phyloP scores from a whole-genome alignment of 1,284 basidiomycete genomes.

The Leccinum pachyderme region DNA sequence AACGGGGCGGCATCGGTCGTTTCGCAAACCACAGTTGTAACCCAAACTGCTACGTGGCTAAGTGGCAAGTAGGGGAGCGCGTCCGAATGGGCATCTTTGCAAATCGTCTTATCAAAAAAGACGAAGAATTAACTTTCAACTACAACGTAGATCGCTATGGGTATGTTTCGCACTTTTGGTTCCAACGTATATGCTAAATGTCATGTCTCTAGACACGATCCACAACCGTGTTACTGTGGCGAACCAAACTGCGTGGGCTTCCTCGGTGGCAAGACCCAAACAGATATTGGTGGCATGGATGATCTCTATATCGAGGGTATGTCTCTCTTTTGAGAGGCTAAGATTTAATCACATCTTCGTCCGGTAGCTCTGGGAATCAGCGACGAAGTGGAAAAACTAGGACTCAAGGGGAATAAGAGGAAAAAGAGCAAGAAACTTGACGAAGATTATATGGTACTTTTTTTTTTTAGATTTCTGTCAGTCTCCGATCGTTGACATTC shows the following conservation, averaged over 20 bases:
- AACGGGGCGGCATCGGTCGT: conserved; percentile 92
- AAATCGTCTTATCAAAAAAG: conserved; percentile 74
- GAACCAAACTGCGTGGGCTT: conserved; percentile 95
- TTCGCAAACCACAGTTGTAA: conserved; percentile 99
- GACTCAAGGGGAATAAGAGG: conserved; percentile 86
- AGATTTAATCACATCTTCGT: neutral
- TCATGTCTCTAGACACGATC: conserved; percentile 71
- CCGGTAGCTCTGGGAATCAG: conserved; percentile 86
- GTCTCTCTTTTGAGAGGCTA: neutral
- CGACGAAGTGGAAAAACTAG: conserved; percentile 82
- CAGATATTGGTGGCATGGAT: conserved; percentile 92
- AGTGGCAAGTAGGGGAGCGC: conserved; percentile 92
- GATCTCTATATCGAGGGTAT: conserved; percentile 92
- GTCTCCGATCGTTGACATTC: neutral
- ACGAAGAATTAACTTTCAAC: conserved; percentile 98
- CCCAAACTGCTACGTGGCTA: conserved; percentile 98
- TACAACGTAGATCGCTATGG: conserved; percentile 99
- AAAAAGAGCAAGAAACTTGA: conserved; percentile 92
- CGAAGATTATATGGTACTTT: conserved; percentile 82
- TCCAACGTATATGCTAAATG: neutral
- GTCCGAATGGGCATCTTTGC: conserved; percentile 99
- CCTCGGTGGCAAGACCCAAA: conserved; percentile 98
- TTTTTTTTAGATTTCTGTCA: neutral
- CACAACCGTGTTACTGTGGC: conserved; percentile 94
- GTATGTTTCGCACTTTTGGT: conserved; percentile 46